A percentile compares a stretch with the other conserved stretches of the same genome.
phyloP scores from a whole-genome alignment of 371 early-diverging fungal species.

The Globomyces sp. region DNA sequence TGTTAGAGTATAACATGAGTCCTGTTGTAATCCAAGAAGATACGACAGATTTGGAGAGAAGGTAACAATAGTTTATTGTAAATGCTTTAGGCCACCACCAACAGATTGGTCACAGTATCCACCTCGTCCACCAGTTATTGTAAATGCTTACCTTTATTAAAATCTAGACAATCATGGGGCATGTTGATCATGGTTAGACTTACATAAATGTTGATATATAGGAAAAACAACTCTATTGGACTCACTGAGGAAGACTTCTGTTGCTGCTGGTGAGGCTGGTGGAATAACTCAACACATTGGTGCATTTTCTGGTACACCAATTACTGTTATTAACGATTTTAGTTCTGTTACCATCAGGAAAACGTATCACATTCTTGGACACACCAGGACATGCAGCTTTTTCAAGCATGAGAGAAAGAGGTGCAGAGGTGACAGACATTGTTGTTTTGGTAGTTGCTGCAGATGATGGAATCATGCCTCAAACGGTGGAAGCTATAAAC shows the following conservation, averaged over 20 bases:
- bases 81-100: conserved; percentile 37
- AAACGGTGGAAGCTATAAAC: conserved; percentile 92
- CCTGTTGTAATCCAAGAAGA: conserved; percentile 67
- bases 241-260: conserved; percentile 83
- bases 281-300: conserved; percentile 98
- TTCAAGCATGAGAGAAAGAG: conserved; percentile 89
- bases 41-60: conserved; percentile 59
- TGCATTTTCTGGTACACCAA: conserved; percentile 69
- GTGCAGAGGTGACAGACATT: conserved; percentile 91
- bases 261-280: conserved; percentile 93
- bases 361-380: conserved; percentile 90
- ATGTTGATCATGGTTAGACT: conserved; percentile 75
- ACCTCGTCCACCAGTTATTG: conserved; percentile 82
- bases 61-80: conserved; percentile 27
- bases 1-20: conserved; percentile 78
- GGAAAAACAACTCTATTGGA: conserved; percentile 98
- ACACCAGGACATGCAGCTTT: conserved; percentile 98
- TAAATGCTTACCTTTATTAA: too few species aligned
- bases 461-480: conserved; percentile 97
- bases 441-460: conserved; percentile 95
- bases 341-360: conserved; percentile 57
- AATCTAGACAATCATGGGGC: conserved; percentile 89
- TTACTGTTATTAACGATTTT: too few species aligned
- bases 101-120: conserved; percentile 70
- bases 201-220: neutral